Evolutionary conservation across 306 rosid genomes (phyloP).

Genomic region (Corylus avellana): DNA sequence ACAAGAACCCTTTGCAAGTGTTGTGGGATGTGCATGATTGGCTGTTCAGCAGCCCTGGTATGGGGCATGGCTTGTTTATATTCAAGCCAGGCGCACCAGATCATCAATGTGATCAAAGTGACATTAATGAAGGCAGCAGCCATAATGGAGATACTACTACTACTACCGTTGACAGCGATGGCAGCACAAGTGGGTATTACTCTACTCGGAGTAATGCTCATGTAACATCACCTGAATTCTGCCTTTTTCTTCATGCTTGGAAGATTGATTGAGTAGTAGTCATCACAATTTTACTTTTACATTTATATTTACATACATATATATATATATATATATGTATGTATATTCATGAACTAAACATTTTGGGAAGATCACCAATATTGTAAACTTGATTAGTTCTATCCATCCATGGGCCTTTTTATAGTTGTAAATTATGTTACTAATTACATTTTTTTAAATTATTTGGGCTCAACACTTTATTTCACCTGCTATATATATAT

Average conservation of each 20-base stretch:
- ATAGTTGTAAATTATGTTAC: slow-evolving; percentile 21
- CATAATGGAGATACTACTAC: slow-evolving; percentile 27
- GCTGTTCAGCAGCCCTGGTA: slow-evolving; percentile 60
- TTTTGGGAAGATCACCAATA: background rate
- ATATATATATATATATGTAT: background rate
- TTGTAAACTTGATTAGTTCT: slow-evolving; percentile 17
- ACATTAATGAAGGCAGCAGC: slow-evolving; percentile 47
- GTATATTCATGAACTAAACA: background rate
- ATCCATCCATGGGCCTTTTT: background rate
- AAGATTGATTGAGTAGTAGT: slow-evolving; percentile 59
- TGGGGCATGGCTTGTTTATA: slow-evolving; percentile 74
- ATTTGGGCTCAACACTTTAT: slow-evolving; percentile 10
- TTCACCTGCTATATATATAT: no score
- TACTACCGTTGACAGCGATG: slow-evolving; percentile 43
- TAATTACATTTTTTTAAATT: slow-evolving; percentile 12
- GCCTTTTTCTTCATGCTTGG: slow-evolving; percentile 62
- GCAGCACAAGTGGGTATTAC: slow-evolving; percentile 58
- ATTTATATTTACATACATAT: no score
- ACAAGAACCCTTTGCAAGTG: slow-evolving; percentile 67
- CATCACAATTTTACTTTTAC: no score
- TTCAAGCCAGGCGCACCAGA: slow-evolving; percentile 68
- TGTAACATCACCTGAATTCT: slow-evolving; percentile 42
- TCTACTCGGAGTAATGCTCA: slow-evolving; percentile 43
- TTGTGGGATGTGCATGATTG: slow-evolving; percentile 89
- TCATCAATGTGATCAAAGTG: slow-evolving; percentile 39